Percentiles rank a stretch among this genome's conserved stretches.
phyloP scores from a whole-genome alignment of 768 basidiomycete species.

The Boletellus ananiceps region DNA sequence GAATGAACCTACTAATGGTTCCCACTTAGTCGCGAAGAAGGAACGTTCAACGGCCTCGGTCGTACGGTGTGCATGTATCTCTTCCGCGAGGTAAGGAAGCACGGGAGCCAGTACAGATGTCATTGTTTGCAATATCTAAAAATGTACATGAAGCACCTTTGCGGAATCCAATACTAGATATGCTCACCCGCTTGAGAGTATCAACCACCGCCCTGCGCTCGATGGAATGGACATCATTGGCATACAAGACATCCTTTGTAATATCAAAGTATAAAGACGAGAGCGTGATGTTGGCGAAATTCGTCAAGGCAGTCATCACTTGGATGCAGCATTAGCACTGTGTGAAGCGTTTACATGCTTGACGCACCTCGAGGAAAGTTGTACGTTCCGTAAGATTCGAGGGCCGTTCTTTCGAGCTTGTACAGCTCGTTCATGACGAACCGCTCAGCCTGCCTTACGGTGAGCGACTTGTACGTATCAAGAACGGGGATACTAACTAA shows the following conservation, averaged over 20 bases:
- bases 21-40: conserved; percentile 72
- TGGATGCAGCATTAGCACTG: conserved; percentile 5
- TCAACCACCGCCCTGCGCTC: conserved; percentile 64
- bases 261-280: conserved; percentile 92
- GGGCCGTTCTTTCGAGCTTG: conserved; percentile 59
- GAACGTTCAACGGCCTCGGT: conserved; percentile 36
- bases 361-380: conserved; percentile 77
- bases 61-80: conserved; percentile 49
- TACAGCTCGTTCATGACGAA: conserved; percentile 85
- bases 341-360: background rate
- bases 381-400: conserved; percentile 65
- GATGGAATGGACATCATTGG: conserved; percentile 45
- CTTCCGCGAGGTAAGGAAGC: conserved; percentile 87
- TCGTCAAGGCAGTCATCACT: conserved; percentile 70
- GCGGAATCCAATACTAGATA: background rate
- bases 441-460: conserved; percentile 58
- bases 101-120: conserved; percentile 77
- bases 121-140: conserved; percentile 62
- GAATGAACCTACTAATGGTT: conserved; percentile 49
- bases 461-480: conserved; percentile 4
- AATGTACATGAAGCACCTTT: background rate
- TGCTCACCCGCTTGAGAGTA: conserved; percentile 62
- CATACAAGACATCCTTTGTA: conserved; percentile 87
- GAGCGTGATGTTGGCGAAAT: conserved; percentile 79
- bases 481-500: conserved; percentile 45